Conservation (phyloP, 805 yeast genomes). For the Metschnikowia rubicola region DNA sequence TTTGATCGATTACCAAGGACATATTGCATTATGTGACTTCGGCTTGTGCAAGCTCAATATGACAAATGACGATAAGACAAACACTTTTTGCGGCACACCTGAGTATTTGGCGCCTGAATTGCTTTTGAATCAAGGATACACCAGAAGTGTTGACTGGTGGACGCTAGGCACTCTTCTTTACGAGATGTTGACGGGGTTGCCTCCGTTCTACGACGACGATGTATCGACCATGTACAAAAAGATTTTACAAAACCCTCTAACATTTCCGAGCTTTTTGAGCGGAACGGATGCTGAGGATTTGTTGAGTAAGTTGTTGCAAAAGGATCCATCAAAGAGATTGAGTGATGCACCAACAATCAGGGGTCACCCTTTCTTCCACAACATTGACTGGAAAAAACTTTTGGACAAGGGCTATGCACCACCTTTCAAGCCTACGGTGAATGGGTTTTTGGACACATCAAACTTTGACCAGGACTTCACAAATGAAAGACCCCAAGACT, state of each 20-base stretch:
- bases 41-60: slow-evolving; percentile 95
- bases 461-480: slow-evolving; percentile 93
- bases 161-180: slow-evolving; percentile 89
- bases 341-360: slow-evolving; percentile 84
- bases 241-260: slow-evolving; percentile 82
- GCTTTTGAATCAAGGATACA: slow-evolving; percentile 86
- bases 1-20: slow-evolving; percentile 91
- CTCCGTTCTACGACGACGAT: slow-evolving; percentile 96
- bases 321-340: slow-evolving; percentile 80
- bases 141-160: slow-evolving; percentile 98
- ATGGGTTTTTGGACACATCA: slow-evolving; percentile 81
- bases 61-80: slow-evolving; percentile 82
- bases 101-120: slow-evolving; percentile 96
- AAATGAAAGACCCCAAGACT: slow-evolving; percentile 87
- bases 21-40: slow-evolving; percentile 95
- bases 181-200: slow-evolving; percentile 95
- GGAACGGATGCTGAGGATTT: slow-evolving; percentile 84
- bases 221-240: slow-evolving; percentile 90
- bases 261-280: slow-evolving; percentile 79
- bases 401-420: slow-evolving; percentile 86
- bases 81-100: slow-evolving; percentile 97
- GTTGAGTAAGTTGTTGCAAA: slow-evolving; percentile 66
- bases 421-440: slow-evolving; percentile 91
- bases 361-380: slow-evolving; percentile 78
- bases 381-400: slow-evolving; percentile 85